Base-by-base conservation (phyloP, 495 filamentous ascomycete species). In the Penicillium verhagenii region DNA sequence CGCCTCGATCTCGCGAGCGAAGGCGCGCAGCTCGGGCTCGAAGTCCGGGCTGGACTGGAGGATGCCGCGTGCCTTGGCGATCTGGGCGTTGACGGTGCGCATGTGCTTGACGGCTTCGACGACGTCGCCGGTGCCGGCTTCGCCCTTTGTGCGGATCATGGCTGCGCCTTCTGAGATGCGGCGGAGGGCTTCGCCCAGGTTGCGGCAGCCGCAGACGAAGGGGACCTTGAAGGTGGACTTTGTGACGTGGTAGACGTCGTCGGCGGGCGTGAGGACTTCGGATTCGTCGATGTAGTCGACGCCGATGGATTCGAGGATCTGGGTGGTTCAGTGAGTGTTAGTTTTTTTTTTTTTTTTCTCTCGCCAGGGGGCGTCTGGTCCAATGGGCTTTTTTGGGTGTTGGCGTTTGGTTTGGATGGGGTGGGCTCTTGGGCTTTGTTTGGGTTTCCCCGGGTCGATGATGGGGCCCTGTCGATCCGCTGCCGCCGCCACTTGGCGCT, bases 91-190 rank as follows among this genome's bases (percentile, higher is more conserved):
- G 52, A 97, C 90, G 16, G 91, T 92, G 54, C 92, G 88, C 82
- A 96, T 96, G 81, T 98, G 94, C 72, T 87, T 86, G 23, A 97
- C 95, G 37, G 94, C 95, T 77, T 97, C 94, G 54, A 98, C 89
- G 24, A 98, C 89, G 69, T 98, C 94, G 38, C 94, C 94, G n/a
- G 94, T 98, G 44, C 94, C 94, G 31, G 94, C 94, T 72, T 98
- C 94, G 37, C 94, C 94, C 80, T 98, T 98, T 53, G 94, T 98
- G 57, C 94, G 86, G 74, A 98, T 97, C 94, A 98, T 97, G 29
- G 94, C 93, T 13, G 94, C 94, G 48, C 94, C 94, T 73, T 98
- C 94, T 54, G 82, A 83, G 68, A 98, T 96, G 40, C 94, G 84
- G 40, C 94, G 81, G 56, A 98, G 82, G 33, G 95, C 94, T 77